phyloP scores from a whole-genome alignment of 73 alveolate genomes.

The Symbiodinium natans region DNA sequence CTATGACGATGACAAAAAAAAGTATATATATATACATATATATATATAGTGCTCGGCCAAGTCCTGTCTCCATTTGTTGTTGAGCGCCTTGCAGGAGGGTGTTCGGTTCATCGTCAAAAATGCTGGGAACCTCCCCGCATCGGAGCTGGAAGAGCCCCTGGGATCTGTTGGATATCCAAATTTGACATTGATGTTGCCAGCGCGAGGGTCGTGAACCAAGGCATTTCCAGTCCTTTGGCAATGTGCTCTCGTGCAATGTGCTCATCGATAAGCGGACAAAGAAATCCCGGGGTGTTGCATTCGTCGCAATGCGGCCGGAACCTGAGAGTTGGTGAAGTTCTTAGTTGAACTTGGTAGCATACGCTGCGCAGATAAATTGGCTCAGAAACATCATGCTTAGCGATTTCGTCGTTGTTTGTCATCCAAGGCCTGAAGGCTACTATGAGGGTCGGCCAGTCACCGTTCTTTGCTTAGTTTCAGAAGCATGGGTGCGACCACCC shows the following conservation, averaged over 20 bases:
- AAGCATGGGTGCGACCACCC: too few species aligned
- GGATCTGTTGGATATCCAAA: background rate
- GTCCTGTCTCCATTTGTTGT: too few species aligned
- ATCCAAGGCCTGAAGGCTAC: slow-evolving; percentile 54
- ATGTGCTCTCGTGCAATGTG: slow-evolving; percentile 59
- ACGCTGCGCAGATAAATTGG: too few species aligned
- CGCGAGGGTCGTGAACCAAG: background rate
- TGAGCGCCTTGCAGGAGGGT: slow-evolving; percentile 59
- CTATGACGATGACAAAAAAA: too few species aligned
- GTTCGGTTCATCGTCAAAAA: slow-evolving; percentile 42
- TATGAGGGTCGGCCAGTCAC: slow-evolving; percentile 52
- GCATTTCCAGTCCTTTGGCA: slow-evolving; percentile 34
- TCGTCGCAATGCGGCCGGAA: slow-evolving; percentile 1
- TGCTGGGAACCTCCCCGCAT: slow-evolving; percentile 7
- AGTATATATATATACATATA: too few species aligned
- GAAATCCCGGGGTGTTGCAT: slow-evolving; percentile 82
- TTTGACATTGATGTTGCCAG: too few species aligned
- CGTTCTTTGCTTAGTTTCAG: background rate
- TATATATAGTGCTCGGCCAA: too few species aligned
- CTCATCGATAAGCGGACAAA: slow-evolving; percentile 73
- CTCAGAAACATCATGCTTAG: too few species aligned
- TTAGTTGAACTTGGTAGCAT: too few species aligned
- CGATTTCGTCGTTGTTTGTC: too few species aligned
- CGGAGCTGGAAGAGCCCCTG: slow-evolving; percentile 20
- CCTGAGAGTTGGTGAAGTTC: background rate